Evolutionary conservation across 176 grass and related monocot genomes (phyloP).

Genomic region (Coix lacrymajobi): DNA sequence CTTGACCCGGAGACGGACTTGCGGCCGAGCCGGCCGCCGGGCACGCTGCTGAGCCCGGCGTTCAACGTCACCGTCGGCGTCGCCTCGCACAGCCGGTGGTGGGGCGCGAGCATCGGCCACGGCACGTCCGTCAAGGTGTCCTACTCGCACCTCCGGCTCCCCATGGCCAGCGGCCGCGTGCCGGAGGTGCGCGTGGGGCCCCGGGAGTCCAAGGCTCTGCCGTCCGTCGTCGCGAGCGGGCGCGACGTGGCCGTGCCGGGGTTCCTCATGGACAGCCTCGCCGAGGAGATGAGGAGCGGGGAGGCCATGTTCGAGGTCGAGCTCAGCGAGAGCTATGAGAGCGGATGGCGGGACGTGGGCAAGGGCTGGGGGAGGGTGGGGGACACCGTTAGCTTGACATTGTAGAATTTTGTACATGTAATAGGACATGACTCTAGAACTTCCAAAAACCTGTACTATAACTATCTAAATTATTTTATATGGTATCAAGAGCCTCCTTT

Average conservation of each 20-base stretch:
- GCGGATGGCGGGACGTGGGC: background rate
- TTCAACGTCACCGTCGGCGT: constrained; percentile 27
- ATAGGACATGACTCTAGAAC: too few species aligned
- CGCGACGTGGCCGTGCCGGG: background rate
- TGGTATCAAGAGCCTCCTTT: too few species aligned
- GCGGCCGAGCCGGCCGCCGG: background rate
- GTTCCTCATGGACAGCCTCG: background rate
- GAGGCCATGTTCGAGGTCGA: background rate
- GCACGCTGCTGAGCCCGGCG: background rate
- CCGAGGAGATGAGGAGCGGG: background rate
- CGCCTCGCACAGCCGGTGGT: background rate
- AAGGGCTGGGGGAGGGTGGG: background rate
- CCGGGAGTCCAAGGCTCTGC: background rate
- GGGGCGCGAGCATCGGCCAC: background rate
- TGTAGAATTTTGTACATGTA: too few species aligned
- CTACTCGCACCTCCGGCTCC: constrained; percentile 11
- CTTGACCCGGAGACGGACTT: constrained; percentile 14
- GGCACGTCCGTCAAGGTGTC: background rate
- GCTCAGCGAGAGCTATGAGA: background rate
- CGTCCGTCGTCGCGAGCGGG: background rate
- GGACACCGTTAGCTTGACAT: too few species aligned
- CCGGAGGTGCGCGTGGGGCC: background rate
- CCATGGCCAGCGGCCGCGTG: background rate
- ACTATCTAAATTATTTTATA: too few species aligned
- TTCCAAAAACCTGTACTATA: too few species aligned